Conservation (phyloP, 441 rosid genomes). For the Adansonia madagascariensis region DNA sequence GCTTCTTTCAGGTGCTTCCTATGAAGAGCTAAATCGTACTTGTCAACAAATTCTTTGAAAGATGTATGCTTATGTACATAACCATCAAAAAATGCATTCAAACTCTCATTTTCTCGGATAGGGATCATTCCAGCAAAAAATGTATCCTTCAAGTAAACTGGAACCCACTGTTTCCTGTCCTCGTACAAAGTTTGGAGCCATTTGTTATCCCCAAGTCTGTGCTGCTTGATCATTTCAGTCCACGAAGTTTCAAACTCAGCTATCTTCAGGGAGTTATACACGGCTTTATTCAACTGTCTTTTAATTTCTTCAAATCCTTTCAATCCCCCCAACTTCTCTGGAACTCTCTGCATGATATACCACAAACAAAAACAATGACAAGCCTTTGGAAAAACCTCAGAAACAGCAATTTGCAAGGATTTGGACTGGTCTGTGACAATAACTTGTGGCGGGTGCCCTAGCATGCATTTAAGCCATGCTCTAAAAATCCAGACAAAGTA, state of each 20-base stretch:
- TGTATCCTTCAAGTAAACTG: slow-evolving; percentile 52
- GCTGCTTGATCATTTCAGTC: slow-evolving; percentile 44
- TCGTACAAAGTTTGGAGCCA: slow-evolving; percentile 53
- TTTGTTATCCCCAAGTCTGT: slow-evolving; percentile 47
- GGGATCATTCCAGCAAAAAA: slow-evolving; percentile 56
- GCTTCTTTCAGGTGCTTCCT: slow-evolving; percentile 54
- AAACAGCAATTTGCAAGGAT: slow-evolving; percentile 46
- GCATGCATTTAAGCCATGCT: slow-evolving; percentile 62
- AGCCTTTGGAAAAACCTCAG: slow-evolving; percentile 51
- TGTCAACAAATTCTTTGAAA: slow-evolving; percentile 57
- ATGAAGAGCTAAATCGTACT: slow-evolving; percentile 49
- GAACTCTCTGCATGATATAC: slow-evolving; percentile 54
- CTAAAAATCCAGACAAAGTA: slow-evolving; percentile 54
- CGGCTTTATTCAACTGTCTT: slow-evolving; percentile 40
- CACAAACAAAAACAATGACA: slow-evolving; percentile 44
- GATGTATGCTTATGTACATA: slow-evolving; percentile 57
- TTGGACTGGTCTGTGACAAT: slow-evolving; percentile 53
- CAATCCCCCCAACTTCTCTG: slow-evolving; percentile 53
- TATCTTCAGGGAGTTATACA: slow-evolving; percentile 46
- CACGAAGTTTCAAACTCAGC: slow-evolving; percentile 53
- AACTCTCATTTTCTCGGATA: slow-evolving; percentile 45
- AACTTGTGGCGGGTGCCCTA: slow-evolving; percentile 45
- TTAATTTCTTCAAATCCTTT: slow-evolving; percentile 49
- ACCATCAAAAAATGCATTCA: slow-evolving; percentile 50
- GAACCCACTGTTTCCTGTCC: slow-evolving; percentile 53